Evolutionary conservation across 257 asterid species (phyloP).

Genomic region (Schizonepeta tenuifolia): DNA sequence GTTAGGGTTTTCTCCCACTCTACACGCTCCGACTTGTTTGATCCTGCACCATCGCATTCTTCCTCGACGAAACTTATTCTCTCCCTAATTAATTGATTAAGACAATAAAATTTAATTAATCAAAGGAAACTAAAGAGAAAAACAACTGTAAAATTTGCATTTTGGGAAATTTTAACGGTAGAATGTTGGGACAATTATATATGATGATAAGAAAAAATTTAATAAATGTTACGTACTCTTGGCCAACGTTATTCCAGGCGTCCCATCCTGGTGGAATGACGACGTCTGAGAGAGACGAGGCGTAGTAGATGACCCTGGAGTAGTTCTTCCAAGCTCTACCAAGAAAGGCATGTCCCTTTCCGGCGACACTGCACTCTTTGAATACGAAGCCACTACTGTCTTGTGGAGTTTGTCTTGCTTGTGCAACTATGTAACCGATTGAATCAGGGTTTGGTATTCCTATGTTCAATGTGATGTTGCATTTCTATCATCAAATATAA

Average conservation of each 20-base stretch:
- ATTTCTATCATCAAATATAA: constrained; percentile 37
- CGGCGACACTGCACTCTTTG: constrained; percentile 41
- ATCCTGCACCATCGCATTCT: constrained; percentile 50
- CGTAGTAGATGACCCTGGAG: constrained; percentile 67
- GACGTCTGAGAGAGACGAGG: constrained; percentile 44
- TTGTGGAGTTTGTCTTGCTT: constrained; percentile 38
- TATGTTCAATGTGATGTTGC: constrained; percentile 53
- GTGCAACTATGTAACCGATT: constrained; percentile 75
- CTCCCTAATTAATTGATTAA: background rate
- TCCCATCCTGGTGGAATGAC: constrained; percentile 69
- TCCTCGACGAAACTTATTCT: constrained; percentile 49
- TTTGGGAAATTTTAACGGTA: too few species aligned
- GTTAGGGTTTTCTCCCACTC: constrained; percentile 46
- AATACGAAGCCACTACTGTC: constrained; percentile 53
- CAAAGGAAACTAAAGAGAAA: background rate
- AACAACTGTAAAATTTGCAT: background rate
- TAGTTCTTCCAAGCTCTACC: constrained; percentile 76
- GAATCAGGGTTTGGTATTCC: constrained; percentile 38
- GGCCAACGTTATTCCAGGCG: constrained; percentile 45
- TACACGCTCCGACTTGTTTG: constrained; percentile 42
- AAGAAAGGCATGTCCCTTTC: constrained; percentile 46
- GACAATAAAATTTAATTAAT: background rate
- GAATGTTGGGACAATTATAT: background rate
- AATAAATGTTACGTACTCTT: constrained; percentile 38
- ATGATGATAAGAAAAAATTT: background rate